phyloP scores from a whole-genome alignment of 352 stramenopile genomes.

The Pythium coloratum region DNA sequence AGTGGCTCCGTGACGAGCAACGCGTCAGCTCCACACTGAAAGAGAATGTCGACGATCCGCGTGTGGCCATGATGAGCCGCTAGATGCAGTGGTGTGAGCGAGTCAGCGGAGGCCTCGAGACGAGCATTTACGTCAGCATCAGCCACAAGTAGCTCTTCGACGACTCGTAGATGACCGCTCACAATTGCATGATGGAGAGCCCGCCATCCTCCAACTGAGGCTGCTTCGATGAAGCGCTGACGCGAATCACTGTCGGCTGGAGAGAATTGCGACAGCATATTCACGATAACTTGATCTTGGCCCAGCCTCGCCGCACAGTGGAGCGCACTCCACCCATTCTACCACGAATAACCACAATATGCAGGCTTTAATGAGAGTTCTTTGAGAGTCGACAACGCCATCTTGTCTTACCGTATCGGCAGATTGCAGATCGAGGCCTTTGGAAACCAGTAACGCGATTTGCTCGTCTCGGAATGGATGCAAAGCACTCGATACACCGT shows the following conservation, averaged over 20 bases:
- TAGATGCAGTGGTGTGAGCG: conserved; percentile 38
- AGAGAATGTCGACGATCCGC: conserved; percentile 34
- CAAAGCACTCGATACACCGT: conserved; percentile 29
- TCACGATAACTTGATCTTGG: conserved; percentile 28
- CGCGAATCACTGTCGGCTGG: neutral
- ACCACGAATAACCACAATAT: neutral
- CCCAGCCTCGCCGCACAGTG: conserved; percentile 41
- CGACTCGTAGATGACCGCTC: conserved; percentile 27
- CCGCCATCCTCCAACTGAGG: conserved; percentile 33
- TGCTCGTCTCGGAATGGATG: conserved; percentile 32
- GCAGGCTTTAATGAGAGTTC: too few relatives aligned
- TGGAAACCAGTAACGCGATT: conserved; percentile 20
- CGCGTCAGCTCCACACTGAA: conserved; percentile 40
- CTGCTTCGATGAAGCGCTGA: conserved; percentile 10
- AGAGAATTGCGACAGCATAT: conserved; percentile 12
- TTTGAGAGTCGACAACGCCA: too few relatives aligned
- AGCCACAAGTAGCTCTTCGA: conserved; percentile 38
- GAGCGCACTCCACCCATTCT: conserved; percentile 36
- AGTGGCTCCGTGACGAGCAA: conserved; percentile 24
- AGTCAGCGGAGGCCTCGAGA: conserved; percentile 27
- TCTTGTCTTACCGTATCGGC: conserved; percentile 28
- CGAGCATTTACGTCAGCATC: conserved; percentile 31
- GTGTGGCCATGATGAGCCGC: conserved; percentile 25
- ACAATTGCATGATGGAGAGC: conserved; percentile 40
- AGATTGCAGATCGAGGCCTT: conserved; percentile 33